A percentile compares a stretch with the other conserved stretches of the same genome.
Evolutionary conservation across 169 alveolate species (phyloP).

Genomic region (Perkinsus chesapeaki): DNA sequence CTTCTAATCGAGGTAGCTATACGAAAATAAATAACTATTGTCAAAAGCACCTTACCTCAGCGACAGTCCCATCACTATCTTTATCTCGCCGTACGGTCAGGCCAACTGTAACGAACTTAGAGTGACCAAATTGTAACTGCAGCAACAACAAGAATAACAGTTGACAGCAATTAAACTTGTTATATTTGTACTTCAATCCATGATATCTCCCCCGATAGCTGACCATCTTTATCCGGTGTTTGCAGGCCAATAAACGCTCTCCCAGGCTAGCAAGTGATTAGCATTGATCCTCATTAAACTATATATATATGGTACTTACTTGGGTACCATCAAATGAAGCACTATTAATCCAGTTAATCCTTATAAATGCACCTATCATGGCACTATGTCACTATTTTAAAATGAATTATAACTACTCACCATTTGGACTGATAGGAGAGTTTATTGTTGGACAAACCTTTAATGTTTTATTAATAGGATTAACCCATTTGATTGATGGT

Average conservation of each 20-base stretch:
- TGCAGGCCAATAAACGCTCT: background rate
- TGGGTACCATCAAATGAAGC: background rate
- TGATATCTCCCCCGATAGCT: background rate
- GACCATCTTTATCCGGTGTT: background rate
- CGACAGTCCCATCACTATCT: background rate
- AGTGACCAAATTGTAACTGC: background rate
- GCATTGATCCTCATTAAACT: background rate
- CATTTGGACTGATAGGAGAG: background rate
- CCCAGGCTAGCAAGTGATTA: background rate
- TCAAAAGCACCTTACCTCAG: background rate
- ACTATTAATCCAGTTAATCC: background rate
- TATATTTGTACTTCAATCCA: background rate
- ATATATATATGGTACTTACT: background rate
- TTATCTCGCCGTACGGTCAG: background rate
- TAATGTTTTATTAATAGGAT: background rate
- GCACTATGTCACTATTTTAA: background rate
- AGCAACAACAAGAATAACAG: background rate
- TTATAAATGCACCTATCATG: background rate
- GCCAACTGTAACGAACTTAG: background rate
- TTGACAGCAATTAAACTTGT: background rate
- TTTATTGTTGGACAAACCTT: background rate
- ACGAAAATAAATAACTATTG: background rate
- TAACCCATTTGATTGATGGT: background rate
- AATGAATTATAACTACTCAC: background rate
- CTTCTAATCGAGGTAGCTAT: background rate